Conservation (phyloP, 83 land plant genomes). For the Picea mariana region DNA sequence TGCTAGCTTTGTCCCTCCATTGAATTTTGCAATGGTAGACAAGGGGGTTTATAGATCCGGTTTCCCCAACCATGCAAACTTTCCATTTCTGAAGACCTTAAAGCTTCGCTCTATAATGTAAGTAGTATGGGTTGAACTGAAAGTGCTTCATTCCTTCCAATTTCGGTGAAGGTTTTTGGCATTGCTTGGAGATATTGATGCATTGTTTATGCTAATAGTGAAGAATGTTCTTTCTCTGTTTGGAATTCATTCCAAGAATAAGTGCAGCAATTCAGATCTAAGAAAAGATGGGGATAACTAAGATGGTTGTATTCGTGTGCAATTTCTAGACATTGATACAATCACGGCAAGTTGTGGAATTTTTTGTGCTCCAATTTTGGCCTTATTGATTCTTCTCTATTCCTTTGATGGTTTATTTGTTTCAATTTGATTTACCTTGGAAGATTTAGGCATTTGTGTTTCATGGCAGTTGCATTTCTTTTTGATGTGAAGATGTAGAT, state of each 20-base stretch:
- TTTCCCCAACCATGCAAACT: slow-evolving; percentile 68
- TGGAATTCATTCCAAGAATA: neutral
- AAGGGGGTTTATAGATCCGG: slow-evolving; percentile 85
- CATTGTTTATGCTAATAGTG: neutral
- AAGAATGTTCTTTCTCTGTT: slow-evolving; percentile 1
- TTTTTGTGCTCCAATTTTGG: neutral
- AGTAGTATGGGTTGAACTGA: slow-evolving; percentile 3
- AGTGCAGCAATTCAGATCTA: too few relatives aligned
- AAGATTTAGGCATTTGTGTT: neutral
- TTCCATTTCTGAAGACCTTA: slow-evolving; percentile 68
- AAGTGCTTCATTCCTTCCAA: neutral
- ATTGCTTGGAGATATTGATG: neutral
- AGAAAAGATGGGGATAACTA: neutral
- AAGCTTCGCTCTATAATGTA: slow-evolving; percentile 62
- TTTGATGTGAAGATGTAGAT: slow-evolving; percentile 13
- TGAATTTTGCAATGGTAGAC: slow-evolving; percentile 87
- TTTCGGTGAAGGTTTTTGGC: too few relatives aligned
- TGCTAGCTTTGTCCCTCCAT: slow-evolving; percentile 60
- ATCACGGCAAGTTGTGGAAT: neutral
- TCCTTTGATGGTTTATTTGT: slow-evolving; percentile 1
- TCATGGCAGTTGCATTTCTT: neutral
- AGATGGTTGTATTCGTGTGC: slow-evolving; percentile 8
- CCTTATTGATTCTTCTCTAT: neutral
- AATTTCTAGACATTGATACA: neutral
- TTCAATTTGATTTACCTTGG: neutral